These are phyloP conservation scores for Haplosporangium sp. DNA, from an alignment of 371 early-diverging fungal species.

Conservation along the genomic window DNA sequence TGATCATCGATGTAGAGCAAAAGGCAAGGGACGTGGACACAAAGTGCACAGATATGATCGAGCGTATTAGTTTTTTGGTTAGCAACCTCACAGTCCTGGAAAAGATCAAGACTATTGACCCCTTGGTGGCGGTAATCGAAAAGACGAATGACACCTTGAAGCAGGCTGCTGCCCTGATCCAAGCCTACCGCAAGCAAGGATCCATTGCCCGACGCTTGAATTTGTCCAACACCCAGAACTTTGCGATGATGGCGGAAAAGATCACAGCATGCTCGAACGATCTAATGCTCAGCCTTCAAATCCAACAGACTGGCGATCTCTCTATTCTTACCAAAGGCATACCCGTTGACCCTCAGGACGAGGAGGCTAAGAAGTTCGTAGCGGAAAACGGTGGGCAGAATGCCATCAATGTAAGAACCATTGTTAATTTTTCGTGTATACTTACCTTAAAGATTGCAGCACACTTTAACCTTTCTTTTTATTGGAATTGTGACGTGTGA, in stretches of 20 bases:
- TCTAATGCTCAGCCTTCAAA: constrained; percentile 62
- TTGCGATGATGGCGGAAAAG: constrained; percentile 37
- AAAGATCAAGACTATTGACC: constrained; percentile 38
- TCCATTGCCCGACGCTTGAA: constrained; percentile 60
- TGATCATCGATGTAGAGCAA: constrained; percentile 60
- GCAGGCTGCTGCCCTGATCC: constrained; percentile 54
- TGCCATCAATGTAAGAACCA: constrained; percentile 35
- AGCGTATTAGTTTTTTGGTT: constrained; percentile 63
- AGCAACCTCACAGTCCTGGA: constrained; percentile 57
- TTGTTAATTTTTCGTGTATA: neutral
- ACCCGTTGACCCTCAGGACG: constrained; percentile 55
- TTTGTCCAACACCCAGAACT: constrained; percentile 60
- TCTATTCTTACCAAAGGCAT: constrained; percentile 52
- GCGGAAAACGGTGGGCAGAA: constrained; percentile 52
- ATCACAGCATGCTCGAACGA: constrained; percentile 56
- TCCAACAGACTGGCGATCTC: constrained; percentile 60
- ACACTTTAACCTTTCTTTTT: neutral
- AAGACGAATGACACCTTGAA: constrained; percentile 57
- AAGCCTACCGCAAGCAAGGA: constrained; percentile 61
- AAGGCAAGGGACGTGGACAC: constrained; percentile 58
- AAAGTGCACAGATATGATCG: constrained; percentile 60
- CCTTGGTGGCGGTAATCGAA: constrained; percentile 48
- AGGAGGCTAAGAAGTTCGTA: constrained; percentile 57
- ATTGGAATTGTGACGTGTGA: neutral
- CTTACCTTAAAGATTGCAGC: too few species aligned